Percentiles rank a stretch among this genome's conserved stretches.
Conservation (phyloP, 1,284 basidiomycete genomes). For the Leccinum proliferum region DNA sequence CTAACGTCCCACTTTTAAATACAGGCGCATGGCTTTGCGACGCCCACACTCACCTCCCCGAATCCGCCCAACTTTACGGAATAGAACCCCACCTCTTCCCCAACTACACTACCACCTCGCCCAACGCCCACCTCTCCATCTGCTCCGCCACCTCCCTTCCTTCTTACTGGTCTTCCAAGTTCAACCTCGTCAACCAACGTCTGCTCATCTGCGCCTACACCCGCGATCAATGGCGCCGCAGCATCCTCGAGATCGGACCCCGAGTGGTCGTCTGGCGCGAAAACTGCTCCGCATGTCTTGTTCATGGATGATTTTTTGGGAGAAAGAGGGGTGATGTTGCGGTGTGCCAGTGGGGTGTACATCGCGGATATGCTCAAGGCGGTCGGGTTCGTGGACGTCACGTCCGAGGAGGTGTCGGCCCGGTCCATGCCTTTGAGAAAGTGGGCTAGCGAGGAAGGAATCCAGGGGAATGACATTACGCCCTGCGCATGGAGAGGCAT, state of each 20-base stretch:
- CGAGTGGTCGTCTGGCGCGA: conserved; percentile 14
- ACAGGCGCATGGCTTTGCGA: conserved; percentile 22
- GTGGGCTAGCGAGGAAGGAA: conserved; percentile 20
- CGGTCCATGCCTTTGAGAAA: conserved; percentile 12
- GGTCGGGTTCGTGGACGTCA: conserved; percentile 18
- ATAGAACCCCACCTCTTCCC: conserved; percentile 18
- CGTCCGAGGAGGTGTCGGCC: conserved; percentile 6
- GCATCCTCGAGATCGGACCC: conserved; percentile 20
- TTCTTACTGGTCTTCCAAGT: conserved; percentile 21
- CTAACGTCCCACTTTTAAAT: background rate
- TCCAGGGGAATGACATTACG: conserved; percentile 1
- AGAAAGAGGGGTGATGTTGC: conserved; percentile 8
- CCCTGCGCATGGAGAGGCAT: conserved; percentile 18
- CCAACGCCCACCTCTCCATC: conserved; percentile 19
- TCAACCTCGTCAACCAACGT: conserved; percentile 30
- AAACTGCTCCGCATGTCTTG: conserved; percentile 13
- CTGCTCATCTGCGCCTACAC: conserved; percentile 28
- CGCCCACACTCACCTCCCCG: conserved; percentile 10
- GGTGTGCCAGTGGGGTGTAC: conserved; percentile 6
- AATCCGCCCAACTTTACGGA: conserved; percentile 17
- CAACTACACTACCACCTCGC: background rate
- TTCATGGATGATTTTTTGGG: conserved; percentile 14
- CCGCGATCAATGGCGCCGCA: conserved; percentile 22
- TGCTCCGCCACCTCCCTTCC: conserved; percentile 18
- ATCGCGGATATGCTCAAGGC: conserved; percentile 18